Percentiles rank a stretch among this genome's conserved stretches.
Evolutionary conservation across 2,329 filamentous ascomycete genomes (phyloP).

Genomic region (Pyrenochaeta sp.): DNA sequence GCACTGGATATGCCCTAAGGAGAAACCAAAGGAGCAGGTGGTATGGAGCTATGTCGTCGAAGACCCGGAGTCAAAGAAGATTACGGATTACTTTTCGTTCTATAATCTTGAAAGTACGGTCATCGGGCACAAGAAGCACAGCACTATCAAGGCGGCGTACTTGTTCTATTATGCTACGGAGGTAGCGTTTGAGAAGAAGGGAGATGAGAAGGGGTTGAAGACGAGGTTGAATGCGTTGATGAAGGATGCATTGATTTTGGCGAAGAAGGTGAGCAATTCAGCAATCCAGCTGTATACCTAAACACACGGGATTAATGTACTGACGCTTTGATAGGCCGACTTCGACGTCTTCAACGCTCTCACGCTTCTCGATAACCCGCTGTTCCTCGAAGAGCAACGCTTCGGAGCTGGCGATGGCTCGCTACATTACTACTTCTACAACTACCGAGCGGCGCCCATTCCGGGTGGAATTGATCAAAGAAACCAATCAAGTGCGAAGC

Average conservation of each 20-base stretch:
- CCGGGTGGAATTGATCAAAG: conserved; percentile 81
- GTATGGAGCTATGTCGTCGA: conserved; percentile 94
- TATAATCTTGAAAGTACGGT: conserved; percentile 94
- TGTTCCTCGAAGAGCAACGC: conserved; percentile 93
- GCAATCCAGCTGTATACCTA: neutral
- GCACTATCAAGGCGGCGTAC: conserved; percentile 86
- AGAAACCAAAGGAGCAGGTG: conserved; percentile 69
- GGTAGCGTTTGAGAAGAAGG: conserved; percentile 68
- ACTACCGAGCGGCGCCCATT: conserved; percentile 89
- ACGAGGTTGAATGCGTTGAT: conserved; percentile 77
- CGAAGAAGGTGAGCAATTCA: conserved; percentile 69
- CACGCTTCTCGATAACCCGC: conserved; percentile 89
- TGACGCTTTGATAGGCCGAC: conserved; percentile 59
- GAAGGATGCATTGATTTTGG: conserved; percentile 81
- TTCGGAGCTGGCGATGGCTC: conserved; percentile 95
- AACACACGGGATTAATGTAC: neutral
- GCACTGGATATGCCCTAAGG: conserved; percentile 84
- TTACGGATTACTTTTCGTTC: conserved; percentile 98
- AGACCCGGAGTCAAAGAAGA: conserved; percentile 73
- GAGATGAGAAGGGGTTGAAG: conserved; percentile 70
- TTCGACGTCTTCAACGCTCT: conserved; percentile 98
- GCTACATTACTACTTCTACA: conserved; percentile 97
- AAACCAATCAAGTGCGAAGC: conserved; percentile 79
- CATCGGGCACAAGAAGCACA: conserved; percentile 81
- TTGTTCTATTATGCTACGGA: conserved; percentile 97